Base-by-base conservation (phyloP, 306 rosid species). In the Begonia fuchsioides region DNA sequence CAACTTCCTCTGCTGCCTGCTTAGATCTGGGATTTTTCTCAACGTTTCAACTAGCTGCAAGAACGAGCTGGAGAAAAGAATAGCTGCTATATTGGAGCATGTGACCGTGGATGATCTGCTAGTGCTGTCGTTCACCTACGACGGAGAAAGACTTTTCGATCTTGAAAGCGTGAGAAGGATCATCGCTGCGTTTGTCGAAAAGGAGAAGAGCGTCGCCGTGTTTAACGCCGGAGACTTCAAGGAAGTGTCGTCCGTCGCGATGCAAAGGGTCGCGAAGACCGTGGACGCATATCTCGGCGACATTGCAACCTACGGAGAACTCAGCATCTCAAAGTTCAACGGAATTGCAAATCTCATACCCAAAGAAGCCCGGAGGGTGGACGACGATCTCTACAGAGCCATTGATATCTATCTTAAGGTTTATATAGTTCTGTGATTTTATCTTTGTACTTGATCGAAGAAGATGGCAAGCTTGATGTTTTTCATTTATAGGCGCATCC, bases 311-410 rank as follows among this genome's bases (percentile, higher is more conserved):
- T 84, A 83, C 62, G 74, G 83, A 1, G 66, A 56, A 69, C 68
- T 88, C 10, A 83, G 50, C 66, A 61, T 76, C 19, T 75, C 59
- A 12, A 88, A 84, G 48, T 83, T 88, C 55, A 57, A 65, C n/a
- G 83, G 76, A n/a, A 48, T 83, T 38, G 71, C 76, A 12, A 90
- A 78, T 69, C 58, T 76, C 62, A 73, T 88, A 6, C 96, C 95
- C 9, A 83, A 83, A 41, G 72, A 81, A 61, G 90, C 95, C 50
- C 88, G 93, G 14, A 80, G 78, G 46, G 65, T 88, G 0, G 88
- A 78, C 12, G 97, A 88, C 55, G 93, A 93, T 50, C 74, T 83
- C n/a, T 88, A 88, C 49, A 64, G 95, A 74, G 93, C 97, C 1
- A 32, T 83, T 35, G 97, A 88, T 58, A 76, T 88, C 26, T 83